A percentile compares a stretch with the other conserved stretches of the same genome.
Conservation (phyloP, 73 alveolate species). For the Uronychia setigera region DNA sequence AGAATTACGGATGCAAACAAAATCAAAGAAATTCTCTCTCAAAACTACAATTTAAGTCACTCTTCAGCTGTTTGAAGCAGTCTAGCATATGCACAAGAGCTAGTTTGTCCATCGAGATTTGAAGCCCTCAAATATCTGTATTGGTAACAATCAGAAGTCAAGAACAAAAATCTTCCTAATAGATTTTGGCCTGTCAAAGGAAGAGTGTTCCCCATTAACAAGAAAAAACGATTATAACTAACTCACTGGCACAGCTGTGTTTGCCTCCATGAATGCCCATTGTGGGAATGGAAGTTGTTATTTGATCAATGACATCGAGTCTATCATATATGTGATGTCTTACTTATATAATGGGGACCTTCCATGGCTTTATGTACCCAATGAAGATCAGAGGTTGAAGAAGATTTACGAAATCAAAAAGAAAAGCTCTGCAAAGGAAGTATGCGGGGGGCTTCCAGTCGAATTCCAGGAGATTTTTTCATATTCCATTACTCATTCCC, state of each 20-base stretch:
- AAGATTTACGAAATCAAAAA: background rate
- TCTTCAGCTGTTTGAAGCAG: constrained; percentile 17
- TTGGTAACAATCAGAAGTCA: constrained; percentile 28
- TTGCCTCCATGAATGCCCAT: constrained; percentile 63
- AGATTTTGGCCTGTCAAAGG: constrained; percentile 62
- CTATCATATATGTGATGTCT: constrained; percentile 73
- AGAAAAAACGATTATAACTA: background rate
- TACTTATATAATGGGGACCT: constrained; percentile 70
- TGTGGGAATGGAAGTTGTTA: constrained; percentile 11
- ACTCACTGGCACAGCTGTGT: constrained; percentile 64
- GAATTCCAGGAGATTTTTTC: background rate
- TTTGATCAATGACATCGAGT: constrained; percentile 70
- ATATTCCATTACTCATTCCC: background rate
- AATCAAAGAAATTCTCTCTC: background rate
- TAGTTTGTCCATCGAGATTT: constrained; percentile 60
- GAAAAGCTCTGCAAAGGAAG: background rate
- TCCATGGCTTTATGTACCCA: constrained; percentile 58
- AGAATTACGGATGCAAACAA: constrained; percentile 9
- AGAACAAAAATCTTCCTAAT: constrained; percentile 25
- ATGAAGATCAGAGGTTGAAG: background rate
- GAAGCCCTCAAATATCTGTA: constrained; percentile 59
- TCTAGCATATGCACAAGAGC: constrained; percentile 18
- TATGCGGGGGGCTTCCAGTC: background rate
- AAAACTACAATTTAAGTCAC: constrained; percentile 33
- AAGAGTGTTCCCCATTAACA: background rate